These are phyloP conservation scores for Zygosaccharomyces kombuchaensis DNA, from an alignment of 805 yeast genomes.

Conservation along the genomic window DNA sequence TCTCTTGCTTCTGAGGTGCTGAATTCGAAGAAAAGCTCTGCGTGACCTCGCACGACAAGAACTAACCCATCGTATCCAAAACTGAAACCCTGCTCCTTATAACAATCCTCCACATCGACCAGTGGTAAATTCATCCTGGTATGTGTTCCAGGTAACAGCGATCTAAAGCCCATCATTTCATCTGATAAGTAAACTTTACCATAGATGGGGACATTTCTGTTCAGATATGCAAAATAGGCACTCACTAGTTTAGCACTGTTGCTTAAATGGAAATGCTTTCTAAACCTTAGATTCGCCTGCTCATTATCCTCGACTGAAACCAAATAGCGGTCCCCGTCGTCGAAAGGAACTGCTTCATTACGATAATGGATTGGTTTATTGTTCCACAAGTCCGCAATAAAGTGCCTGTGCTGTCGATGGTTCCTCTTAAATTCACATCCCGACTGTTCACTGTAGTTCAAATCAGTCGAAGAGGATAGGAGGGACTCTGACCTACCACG, in stretches of 20 bases:
- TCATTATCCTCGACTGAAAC: slow-evolving; percentile 41
- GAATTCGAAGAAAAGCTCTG: slow-evolving; percentile 74
- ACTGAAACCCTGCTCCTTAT: slow-evolving; percentile 62
- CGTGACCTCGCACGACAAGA: slow-evolving; percentile 66
- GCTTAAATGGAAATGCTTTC: slow-evolving; percentile 60
- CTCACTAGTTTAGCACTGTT: slow-evolving; percentile 52
- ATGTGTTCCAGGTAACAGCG: slow-evolving; percentile 69
- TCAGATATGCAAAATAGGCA: slow-evolving; percentile 65
- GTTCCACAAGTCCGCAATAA: slow-evolving; percentile 44
- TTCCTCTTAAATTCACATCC: background rate
- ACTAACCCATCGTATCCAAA: slow-evolving; percentile 70
- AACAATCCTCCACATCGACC: slow-evolving; percentile 63
- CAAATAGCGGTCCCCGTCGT: slow-evolving; percentile 44
- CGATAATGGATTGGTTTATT: slow-evolving; percentile 62
- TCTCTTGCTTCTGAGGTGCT: slow-evolving; percentile 59
- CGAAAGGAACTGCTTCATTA: slow-evolving; percentile 35
- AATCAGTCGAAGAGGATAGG: background rate
- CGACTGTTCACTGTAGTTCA: slow-evolving; percentile 13
- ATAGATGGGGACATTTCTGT: slow-evolving; percentile 69
- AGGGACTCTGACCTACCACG: background rate
- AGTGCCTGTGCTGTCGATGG: slow-evolving; percentile 6
- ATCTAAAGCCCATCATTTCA: slow-evolving; percentile 69
- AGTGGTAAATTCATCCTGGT: slow-evolving; percentile 83
- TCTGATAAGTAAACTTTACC: slow-evolving; percentile 78
- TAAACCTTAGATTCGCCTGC: slow-evolving; percentile 54